Evolutionary conservation across 192 early-diverging fungal species (phyloP).

Genomic region (Dispira parvispora): DNA sequence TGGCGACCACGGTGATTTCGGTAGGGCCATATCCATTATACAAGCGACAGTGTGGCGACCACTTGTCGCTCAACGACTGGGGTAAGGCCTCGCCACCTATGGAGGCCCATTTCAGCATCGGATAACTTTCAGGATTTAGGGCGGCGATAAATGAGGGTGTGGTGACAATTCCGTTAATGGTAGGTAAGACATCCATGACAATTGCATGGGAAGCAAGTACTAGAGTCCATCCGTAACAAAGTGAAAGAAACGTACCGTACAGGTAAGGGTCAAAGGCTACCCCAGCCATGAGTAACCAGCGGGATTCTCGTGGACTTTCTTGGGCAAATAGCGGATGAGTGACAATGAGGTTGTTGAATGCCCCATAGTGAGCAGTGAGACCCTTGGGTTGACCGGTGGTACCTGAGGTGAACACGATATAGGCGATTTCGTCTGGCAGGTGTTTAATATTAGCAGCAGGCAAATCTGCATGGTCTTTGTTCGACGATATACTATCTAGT

Average conservation of each 20-base stretch:
- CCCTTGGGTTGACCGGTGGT: conserved; percentile 18
- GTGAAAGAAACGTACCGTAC: not conserved
- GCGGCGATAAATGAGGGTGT: not conserved
- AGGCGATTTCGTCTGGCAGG: not conserved
- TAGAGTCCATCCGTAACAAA: not conserved
- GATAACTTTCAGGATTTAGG: not conserved
- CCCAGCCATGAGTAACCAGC: not conserved
- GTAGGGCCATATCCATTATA: conserved; percentile 5
- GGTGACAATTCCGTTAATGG: not conserved
- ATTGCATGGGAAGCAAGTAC: not conserved
- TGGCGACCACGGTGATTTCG: not conserved
- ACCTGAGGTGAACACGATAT: conserved; percentile 7
- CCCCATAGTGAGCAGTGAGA: conserved; percentile 6
- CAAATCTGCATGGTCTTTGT: not conserved
- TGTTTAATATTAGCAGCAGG: not conserved
- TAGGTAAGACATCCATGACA: not conserved
- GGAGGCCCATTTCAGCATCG: not conserved
- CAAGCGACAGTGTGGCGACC: not conserved
- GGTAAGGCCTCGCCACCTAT: not conserved
- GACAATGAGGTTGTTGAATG: not conserved
- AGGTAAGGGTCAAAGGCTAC: not conserved
- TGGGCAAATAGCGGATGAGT: not conserved
- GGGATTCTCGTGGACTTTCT: not conserved
- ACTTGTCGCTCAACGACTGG: not conserved
- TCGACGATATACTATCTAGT: not conserved